Conservation (phyloP, 768 basidiomycete genomes). For the Agaricus blazei region DNA sequence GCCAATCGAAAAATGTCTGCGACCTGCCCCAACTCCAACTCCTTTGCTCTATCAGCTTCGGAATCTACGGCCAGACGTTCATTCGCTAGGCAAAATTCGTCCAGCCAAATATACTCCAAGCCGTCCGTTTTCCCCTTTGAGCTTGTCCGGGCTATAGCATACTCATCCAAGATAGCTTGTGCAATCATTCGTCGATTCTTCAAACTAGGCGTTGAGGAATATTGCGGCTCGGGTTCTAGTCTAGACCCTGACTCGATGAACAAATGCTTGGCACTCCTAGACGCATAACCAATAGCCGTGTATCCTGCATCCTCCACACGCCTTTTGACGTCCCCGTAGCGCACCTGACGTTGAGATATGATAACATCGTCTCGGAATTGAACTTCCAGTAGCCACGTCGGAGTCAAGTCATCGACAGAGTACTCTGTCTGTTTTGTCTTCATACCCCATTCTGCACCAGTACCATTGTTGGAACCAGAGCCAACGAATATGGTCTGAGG, state of each 20-base stretch:
- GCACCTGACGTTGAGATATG: not conserved
- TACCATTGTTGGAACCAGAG: not conserved
- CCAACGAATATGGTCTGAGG: not conserved
- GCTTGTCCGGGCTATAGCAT: constrained; percentile 1
- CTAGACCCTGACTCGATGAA: not conserved
- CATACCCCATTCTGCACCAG: not conserved
- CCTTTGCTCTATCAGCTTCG: not conserved
- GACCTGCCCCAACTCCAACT: not conserved
- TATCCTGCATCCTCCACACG: not conserved
- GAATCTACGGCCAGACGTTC: not conserved
- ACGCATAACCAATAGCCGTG: constrained; percentile 2
- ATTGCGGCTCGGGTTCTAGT: not conserved
- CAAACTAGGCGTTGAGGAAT: not conserved
- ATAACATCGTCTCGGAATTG: not conserved
- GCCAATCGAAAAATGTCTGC: constrained; percentile 5
- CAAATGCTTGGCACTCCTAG: not conserved
- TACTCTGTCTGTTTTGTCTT: not conserved
- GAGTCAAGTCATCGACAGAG: not conserved
- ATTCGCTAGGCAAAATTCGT: not conserved
- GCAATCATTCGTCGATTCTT: not conserved
- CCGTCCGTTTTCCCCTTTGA: not conserved
- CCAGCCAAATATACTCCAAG: constrained; percentile 1
- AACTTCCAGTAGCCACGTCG: constrained; percentile 2
- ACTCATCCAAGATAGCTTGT: not conserved
- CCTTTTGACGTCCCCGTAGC: not conserved